Conservation (phyloP, 2,329 filamentous ascomycete species). For the Capronia epimyces region DNA sequence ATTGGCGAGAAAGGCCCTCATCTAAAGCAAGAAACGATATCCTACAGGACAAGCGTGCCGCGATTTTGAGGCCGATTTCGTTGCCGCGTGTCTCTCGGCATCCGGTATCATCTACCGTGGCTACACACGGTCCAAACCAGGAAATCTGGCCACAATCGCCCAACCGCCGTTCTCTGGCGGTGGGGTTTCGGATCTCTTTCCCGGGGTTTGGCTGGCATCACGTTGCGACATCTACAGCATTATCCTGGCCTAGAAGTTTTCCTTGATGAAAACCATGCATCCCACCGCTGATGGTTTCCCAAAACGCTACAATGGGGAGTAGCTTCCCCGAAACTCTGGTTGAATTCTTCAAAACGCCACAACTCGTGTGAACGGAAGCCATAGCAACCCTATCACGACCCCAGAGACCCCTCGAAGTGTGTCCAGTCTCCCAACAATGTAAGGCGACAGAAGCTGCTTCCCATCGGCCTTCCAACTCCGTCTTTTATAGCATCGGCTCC, state of each 20-base stretch:
- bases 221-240: not conserved
- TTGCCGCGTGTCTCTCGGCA: too few relatives aligned
- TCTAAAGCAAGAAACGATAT: slow-evolving; percentile 32
- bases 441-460: too few relatives aligned
- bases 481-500: too few relatives aligned
- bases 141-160: too few relatives aligned
- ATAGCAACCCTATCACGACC: not conserved
- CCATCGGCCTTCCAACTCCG: too few relatives aligned
- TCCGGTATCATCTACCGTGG: too few relatives aligned
- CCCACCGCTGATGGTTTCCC: not conserved
- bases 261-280: not conserved
- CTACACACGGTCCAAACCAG: too few relatives aligned
- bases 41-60: too few relatives aligned
- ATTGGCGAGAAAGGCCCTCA: slow-evolving; percentile 45
- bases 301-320: not conserved
- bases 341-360: not conserved
- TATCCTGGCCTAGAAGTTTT: not conserved
- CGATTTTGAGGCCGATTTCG: too few relatives aligned
- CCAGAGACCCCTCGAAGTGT: too few relatives aligned
- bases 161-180: too few relatives aligned
- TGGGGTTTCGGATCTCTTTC: not conserved
- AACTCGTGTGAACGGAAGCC: not conserved
- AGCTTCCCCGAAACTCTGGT: not conserved
- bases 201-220: not conserved
- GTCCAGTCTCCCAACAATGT: too few relatives aligned